Evolutionary conservation across 176 grass and related monocot species (phyloP).

Genomic region (Tuctoria greenei): DNA sequence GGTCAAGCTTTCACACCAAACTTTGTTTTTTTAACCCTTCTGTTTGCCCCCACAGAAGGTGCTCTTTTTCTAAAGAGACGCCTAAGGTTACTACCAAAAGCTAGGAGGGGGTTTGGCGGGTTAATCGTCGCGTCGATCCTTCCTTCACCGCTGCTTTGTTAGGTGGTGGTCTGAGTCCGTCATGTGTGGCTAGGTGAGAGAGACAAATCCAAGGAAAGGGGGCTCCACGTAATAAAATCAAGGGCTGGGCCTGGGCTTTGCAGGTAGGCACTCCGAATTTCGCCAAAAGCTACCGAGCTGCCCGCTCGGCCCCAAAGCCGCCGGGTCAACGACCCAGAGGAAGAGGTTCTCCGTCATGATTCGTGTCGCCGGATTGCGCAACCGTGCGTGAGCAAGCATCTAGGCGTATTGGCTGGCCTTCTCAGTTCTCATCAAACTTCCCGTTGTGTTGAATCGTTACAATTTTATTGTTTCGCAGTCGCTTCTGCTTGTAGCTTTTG

Average conservation of each 20-base stretch:
- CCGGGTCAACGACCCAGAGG: conserved; percentile 27
- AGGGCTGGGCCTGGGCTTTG: background rate
- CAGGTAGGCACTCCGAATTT: conserved; percentile 4
- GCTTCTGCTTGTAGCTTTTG: no score
- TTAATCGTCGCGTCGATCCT: conserved; percentile 4
- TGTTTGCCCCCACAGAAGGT: conserved; percentile 30
- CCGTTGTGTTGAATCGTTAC: background rate
- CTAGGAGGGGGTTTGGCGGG: conserved; percentile 1
- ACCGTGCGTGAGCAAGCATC: conserved; percentile 1
- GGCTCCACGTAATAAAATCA: conserved; percentile 66
- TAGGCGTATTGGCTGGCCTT: background rate
- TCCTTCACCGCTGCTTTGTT: conserved; percentile 10
- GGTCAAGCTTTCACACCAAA: background rate
- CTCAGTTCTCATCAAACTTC: background rate
- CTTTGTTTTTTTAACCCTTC: conserved; percentile 21
- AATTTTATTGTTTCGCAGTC: background rate
- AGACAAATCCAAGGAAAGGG: conserved; percentile 48
- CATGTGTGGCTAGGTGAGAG: conserved; percentile 49
- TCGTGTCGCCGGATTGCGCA: background rate
- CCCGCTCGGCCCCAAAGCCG: conserved; percentile 9
- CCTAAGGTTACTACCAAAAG: conserved; percentile 8
- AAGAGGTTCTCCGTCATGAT: conserved; percentile 37
- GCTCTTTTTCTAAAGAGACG: conserved; percentile 19
- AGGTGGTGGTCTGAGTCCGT: conserved; percentile 41
- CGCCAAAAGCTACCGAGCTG: conserved; percentile 20